phyloP scores from a whole-genome alignment of 495 filamentous ascomycete species.

The Aspergillus steynii region DNA sequence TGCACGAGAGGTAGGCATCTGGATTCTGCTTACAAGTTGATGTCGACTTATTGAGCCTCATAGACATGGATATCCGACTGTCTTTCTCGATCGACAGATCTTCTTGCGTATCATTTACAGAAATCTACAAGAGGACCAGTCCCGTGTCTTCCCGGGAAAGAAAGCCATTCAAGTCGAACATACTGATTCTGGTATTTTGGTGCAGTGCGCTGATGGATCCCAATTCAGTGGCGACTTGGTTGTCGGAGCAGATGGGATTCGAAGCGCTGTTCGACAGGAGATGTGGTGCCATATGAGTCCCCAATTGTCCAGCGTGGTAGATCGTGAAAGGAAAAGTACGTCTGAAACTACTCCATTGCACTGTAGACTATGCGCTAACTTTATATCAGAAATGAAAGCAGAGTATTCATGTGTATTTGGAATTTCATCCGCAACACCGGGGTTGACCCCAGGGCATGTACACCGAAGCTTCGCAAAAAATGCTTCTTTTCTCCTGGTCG shows the following conservation, averaged over 20 bases:
- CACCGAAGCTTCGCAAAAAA: too few species aligned
- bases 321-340: too few species aligned
- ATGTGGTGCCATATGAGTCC: constrained; percentile 29
- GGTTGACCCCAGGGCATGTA: too few species aligned
- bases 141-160: constrained; percentile 10
- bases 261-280: constrained; percentile 38
- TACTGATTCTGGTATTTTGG: constrained; percentile 8
- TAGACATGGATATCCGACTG: constrained; percentile 27
- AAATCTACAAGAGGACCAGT: constrained; percentile 7
- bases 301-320: too few species aligned
- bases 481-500: too few species aligned
- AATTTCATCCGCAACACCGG: too few species aligned
- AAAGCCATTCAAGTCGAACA: constrained; percentile 16
- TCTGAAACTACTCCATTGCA: too few species aligned
- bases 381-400: too few species aligned
- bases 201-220: constrained; percentile 26
- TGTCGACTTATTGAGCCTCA: background rate
- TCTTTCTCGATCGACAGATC: constrained; percentile 33
- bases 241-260: constrained; percentile 50
- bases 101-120: constrained; percentile 28
- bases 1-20: constrained; percentile 8
- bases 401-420: too few species aligned
- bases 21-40: constrained; percentile 5
- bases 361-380: too few species aligned
- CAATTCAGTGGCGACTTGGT: constrained; percentile 29